Evolutionary conservation across 192 early-diverging fungal genomes (phyloP).

Genomic region (Rhizophagus sp.): DNA sequence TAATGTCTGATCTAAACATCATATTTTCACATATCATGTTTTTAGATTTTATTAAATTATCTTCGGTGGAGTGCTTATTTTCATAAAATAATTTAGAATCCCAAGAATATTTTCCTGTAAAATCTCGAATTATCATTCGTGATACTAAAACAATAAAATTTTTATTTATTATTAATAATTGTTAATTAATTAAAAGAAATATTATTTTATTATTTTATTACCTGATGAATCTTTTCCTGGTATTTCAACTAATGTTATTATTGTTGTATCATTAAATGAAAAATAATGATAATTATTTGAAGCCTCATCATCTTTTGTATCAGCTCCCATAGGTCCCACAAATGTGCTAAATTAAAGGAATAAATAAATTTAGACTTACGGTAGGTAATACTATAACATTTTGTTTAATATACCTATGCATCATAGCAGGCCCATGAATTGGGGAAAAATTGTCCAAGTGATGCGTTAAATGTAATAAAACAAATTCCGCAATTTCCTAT

Average conservation of each 20-base stretch:
- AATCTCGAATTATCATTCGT: conserved; percentile 70
- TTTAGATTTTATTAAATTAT: conserved; percentile 4
- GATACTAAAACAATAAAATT: conserved; percentile 35
- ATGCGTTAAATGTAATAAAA: conserved; percentile 65
- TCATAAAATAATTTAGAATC: conserved; percentile 75
- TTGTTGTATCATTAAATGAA: conserved; percentile 67
- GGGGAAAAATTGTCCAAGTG: conserved; percentile 71
- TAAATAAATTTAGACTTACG: neutral
- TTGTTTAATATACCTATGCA: conserved; percentile 43
- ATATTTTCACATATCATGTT: conserved; percentile 40
- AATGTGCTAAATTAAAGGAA: conserved; percentile 36
- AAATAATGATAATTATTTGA: conserved; percentile 66
- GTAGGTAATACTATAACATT: neutral
- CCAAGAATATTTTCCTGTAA: conserved; percentile 82
- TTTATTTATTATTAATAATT: neutral
- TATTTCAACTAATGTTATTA: conserved; percentile 73
- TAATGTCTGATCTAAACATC: conserved; percentile 33
- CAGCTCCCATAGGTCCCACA: conserved; percentile 37
- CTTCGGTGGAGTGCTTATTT: conserved; percentile 6
- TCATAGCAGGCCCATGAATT: conserved; percentile 61
- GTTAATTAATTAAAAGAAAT: neutral
- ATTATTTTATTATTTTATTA: conserved; percentile 33
- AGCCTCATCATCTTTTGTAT: conserved; percentile 42
- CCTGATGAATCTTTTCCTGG: conserved; percentile 43
- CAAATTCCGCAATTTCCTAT: conserved; percentile 68